phyloP scores from a whole-genome alignment of 148 eudicot species.

The Persicaria maculosa region DNA sequence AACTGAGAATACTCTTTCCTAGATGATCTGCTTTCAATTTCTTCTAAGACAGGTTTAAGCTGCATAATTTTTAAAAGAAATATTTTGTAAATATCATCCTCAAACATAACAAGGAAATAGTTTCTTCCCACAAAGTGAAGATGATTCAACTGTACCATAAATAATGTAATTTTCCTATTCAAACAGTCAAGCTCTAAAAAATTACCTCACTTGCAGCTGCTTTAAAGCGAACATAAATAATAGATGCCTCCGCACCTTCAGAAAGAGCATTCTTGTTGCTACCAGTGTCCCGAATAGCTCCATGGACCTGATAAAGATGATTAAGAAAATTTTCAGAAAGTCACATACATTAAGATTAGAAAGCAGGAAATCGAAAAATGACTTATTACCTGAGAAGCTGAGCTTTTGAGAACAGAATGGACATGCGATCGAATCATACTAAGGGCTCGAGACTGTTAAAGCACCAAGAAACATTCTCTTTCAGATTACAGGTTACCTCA shows the following conservation, averaged over 20 bases:
- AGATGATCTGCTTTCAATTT: constrained; percentile 86
- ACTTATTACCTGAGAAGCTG: constrained; percentile 76
- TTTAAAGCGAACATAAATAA: constrained; percentile 90
- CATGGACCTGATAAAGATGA: constrained; percentile 50
- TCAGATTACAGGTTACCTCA: constrained; percentile 3
- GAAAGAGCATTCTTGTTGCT: constrained; percentile 66
- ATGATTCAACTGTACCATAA: not conserved
- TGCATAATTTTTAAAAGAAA: constrained; percentile 14
- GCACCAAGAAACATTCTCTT: constrained; percentile 14
- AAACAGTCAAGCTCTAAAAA: not conserved
- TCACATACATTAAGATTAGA: not conserved
- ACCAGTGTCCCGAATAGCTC: constrained; percentile 61
- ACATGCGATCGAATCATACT: constrained; percentile 85
- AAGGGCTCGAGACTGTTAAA: constrained; percentile 88
- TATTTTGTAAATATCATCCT: not conserved
- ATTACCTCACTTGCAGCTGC: constrained; percentile 98
- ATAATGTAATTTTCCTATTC: not conserved
- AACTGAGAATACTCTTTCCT: constrained; percentile 89
- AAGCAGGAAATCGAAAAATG: constrained; percentile 2
- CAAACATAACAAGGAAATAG: not conserved
- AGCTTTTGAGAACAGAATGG: constrained; percentile 69
- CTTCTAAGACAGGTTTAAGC: constrained; percentile 94
- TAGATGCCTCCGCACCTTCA: constrained; percentile 92
- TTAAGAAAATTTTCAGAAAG: constrained; percentile 8
- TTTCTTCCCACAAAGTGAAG: not conserved